Evolutionary conservation across 2,329 filamentous ascomycete genomes (phyloP), one percentile per base, ranked within the genome.

Genomic region (Cadophora sp.): DNA sequence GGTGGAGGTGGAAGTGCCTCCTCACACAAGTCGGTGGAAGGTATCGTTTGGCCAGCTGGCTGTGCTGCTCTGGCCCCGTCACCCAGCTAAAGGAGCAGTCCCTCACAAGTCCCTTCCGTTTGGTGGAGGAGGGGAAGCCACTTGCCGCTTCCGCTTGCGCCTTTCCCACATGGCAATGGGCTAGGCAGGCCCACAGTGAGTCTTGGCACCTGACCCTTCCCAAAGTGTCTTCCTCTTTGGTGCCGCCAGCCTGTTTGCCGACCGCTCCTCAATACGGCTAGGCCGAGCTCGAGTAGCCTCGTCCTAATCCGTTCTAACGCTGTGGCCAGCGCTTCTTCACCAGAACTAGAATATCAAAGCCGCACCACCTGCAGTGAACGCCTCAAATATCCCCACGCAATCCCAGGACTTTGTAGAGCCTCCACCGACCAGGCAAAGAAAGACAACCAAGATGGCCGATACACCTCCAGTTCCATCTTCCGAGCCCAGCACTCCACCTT

Each of bases 381-480:
- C 13, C 36, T 39, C 36, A 39, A 39, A 8, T 53, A 27, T 53
- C 16, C 24, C 33, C 50, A 53, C 41, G 14, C 18, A 45, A 16
- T 22, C 27, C 27, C n/a, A 33, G 8, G n/a, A 33, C 36, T 2
- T 13, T 39, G 36, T 39, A 39, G 36, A 39, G 36, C 36, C 11
- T 30, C 11, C 11, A 39, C 36, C 36, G 7, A 39, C 36, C 11
- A 6, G 36, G 8, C 14, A 33, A 14, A 33, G 18, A 16, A 16
- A 27, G 4, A 62, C 9, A 20, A 7, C 4, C 51, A 70, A 63
- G 45, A 77, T 77, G 76, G 72, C 74, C 68, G 74, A 76, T 51
- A 73, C 70, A 62, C 62, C 73, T 47, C 64, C 70, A 27, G 41
- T 62, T 3, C 59, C 67, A 4, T 69, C 71, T 11, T 71, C 75